Base-by-base conservation (phyloP, 371 early-diverging fungal species). In the Mortierella sp. region DNA sequence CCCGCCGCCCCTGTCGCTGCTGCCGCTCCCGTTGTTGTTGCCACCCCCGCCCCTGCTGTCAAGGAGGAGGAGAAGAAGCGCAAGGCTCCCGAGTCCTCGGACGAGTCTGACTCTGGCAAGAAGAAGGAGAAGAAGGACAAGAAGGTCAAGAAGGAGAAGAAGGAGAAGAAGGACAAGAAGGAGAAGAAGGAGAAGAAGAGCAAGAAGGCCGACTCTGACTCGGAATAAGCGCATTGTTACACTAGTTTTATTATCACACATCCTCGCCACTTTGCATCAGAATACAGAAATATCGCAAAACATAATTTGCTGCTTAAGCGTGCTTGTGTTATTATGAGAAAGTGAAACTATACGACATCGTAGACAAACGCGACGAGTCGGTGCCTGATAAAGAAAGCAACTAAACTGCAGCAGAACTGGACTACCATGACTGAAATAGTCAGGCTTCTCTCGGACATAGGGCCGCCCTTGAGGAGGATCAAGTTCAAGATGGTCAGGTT, bases 401-500 rank as follows among this genome's bases (percentile, higher is more conserved):
- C 31, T 10, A 90, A 43, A 74, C 94, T 94, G 73, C 91, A 89
- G 6, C 90, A 31, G 1, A 89, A 71, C 82, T 98, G 97, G 21
- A 97, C 83, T 21, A 87, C 53, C 70, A 95, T 87, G 3, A 98
- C 88, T 0, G 85, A 70, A 28, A 87, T 53, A 6, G 95, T 91
- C 16, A 96, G 90, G 74, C 90, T 86, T 14, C 88, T 86, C 83
- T 99, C 99, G 11, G 89, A 82, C 88, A 95, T 91, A 0, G 96
- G 96, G 0, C 96, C 97, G 31, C 90, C 78, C 81, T 88, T 89
- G 21, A 97, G 93, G 34, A 98, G 88, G 44, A 98, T 88, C n/a
- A 97, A 86, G 80, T 98, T 98, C 50, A 99, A 89, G 34, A 99
- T 82, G 0, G 99, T 99, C 74, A 99, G 90, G 85, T 99, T 98